These are phyloP conservation scores for Sapria himalayana DNA, from an alignment of 345 rosid genomes.

Conservation along the genomic window DNA sequence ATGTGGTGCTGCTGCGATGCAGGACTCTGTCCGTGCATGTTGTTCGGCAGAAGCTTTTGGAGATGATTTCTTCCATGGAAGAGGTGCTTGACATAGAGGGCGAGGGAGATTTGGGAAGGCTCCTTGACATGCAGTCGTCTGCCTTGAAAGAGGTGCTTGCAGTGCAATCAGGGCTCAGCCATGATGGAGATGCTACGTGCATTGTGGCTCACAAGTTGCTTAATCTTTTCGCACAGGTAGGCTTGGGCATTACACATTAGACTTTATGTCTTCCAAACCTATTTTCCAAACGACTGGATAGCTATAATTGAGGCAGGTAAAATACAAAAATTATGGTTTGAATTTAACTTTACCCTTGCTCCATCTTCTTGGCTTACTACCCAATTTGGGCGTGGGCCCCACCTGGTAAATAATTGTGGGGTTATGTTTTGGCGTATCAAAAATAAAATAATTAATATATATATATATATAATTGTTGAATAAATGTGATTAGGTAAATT, in stretches of 20 bases:
- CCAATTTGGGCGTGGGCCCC: too few species aligned
- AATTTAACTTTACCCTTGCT: too few species aligned
- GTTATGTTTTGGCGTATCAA: too few species aligned
- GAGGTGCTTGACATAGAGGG: constrained; percentile 18
- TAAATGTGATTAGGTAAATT: too few species aligned
- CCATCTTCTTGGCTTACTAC: too few species aligned
- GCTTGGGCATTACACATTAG: constrained; percentile 57
- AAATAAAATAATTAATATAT: too few species aligned
- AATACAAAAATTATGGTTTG: too few species aligned
- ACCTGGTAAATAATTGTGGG: too few species aligned
- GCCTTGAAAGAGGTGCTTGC: constrained; percentile 22
- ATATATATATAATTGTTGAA: too few species aligned
- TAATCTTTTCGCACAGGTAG: constrained; percentile 64
- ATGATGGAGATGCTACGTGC: constrained; percentile 12
- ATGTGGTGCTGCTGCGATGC: background rate
- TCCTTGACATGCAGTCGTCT: constrained; percentile 22
- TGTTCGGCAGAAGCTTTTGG: constrained; percentile 29
- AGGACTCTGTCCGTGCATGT: constrained; percentile 49
- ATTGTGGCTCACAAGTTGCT: constrained; percentile 40
- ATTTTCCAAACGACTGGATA: too few species aligned
- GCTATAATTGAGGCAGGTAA: too few species aligned
- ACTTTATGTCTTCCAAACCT: constrained; percentile 15
- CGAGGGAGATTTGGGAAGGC: constrained; percentile 18
- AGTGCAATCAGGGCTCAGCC: constrained; percentile 16
- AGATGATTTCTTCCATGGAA: constrained; percentile 18